Evolutionary conservation across 495 filamentous ascomycete species (phyloP).

Genomic region (Thermochaetoides thermophila): DNA sequence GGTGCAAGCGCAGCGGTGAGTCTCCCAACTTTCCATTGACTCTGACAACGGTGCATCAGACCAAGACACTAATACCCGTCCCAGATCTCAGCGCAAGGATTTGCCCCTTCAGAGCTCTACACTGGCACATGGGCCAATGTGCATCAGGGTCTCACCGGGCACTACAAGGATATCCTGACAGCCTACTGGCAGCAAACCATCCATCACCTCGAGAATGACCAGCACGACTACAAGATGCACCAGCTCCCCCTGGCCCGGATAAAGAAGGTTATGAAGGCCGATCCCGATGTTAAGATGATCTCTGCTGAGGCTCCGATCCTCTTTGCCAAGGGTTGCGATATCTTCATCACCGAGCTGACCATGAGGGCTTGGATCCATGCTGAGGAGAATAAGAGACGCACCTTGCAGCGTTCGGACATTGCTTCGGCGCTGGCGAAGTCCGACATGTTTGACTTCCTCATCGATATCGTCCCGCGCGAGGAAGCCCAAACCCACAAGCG

Average conservation of each 20-base stretch:
- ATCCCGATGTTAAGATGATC: constrained; percentile 99
- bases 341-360: constrained; percentile 96
- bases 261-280: constrained; percentile 99
- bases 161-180: constrained; percentile 90
- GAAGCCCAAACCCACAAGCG: constrained; percentile 78
- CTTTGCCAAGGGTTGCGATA: constrained; percentile 97
- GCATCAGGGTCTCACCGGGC: constrained; percentile 85
- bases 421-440: constrained; percentile 89
- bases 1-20: constrained; percentile 73
- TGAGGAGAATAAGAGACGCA: constrained; percentile 95
- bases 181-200: constrained; percentile 99
- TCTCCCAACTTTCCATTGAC: no score
- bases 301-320: constrained; percentile 94
- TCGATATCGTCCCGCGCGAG: constrained; percentile 94
- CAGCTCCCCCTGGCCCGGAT: constrained; percentile 91
- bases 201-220: constrained; percentile 82
- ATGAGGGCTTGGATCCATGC: constrained; percentile 99
- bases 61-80: no score
- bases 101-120: constrained; percentile 78
- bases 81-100: constrained; percentile 48
- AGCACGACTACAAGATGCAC: constrained; percentile 95
- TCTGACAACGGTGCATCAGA: no score
- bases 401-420: constrained; percentile 90
- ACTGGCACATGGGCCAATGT: constrained; percentile 93
- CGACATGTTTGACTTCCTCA: constrained; percentile 99